phyloP scores from a whole-genome alignment of 129 eudicot species.

The Pittosporum tobira region DNA sequence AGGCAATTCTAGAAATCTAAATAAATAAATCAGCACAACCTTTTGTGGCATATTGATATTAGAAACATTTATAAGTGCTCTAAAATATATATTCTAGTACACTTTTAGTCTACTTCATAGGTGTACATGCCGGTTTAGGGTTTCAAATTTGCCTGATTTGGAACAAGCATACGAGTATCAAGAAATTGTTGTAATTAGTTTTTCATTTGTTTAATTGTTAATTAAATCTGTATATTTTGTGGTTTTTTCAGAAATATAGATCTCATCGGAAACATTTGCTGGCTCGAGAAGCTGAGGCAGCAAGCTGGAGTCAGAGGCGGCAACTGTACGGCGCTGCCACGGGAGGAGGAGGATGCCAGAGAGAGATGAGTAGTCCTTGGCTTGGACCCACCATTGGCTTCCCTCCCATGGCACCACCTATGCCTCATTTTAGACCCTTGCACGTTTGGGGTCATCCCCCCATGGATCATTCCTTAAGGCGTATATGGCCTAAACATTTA shows the following conservation, averaged over 20 bases:
- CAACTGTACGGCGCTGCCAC: constrained; percentile 54
- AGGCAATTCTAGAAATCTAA: neutral
- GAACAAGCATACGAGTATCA: too few relatives aligned
- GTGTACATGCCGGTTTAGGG: too few relatives aligned
- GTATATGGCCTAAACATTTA: constrained; percentile 69
- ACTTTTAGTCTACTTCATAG: too few relatives aligned
- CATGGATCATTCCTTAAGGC: constrained; percentile 51
- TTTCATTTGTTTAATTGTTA: too few relatives aligned
- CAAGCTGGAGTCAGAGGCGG: constrained; percentile 79
- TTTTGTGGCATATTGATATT: too few relatives aligned
- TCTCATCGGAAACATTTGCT: constrained; percentile 81
- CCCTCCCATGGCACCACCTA: constrained; percentile 49
- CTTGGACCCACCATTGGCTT: constrained; percentile 78
- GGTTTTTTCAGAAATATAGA: constrained; percentile 93
- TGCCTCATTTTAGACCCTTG: constrained; percentile 68
- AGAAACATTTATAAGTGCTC: too few relatives aligned
- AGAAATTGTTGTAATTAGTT: too few relatives aligned
- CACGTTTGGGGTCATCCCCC: constrained; percentile 99
- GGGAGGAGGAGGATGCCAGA: constrained; percentile 42
- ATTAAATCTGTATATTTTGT: constrained; percentile 11
- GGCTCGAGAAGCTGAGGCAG: constrained; percentile 93
- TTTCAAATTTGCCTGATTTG: too few relatives aligned
- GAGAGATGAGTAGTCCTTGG: constrained; percentile 47
- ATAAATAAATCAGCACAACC: too few relatives aligned
- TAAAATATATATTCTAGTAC: too few relatives aligned